Base-by-base conservation (phyloP, 768 basidiomycete species). In the Ramaria sp. region DNA sequence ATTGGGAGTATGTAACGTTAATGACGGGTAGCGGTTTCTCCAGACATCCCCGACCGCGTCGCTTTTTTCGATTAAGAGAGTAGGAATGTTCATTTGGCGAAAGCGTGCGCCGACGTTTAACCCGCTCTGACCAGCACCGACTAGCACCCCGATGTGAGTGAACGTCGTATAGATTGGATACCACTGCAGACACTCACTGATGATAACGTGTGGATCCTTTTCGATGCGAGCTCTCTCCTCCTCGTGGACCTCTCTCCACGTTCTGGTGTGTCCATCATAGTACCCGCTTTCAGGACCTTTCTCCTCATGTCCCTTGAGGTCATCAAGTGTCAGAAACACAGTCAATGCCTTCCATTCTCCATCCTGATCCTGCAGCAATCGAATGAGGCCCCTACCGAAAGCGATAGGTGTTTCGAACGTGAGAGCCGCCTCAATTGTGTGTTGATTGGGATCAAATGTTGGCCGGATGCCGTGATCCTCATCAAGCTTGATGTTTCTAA, bases 61-160 rank as follows among this genome's bases (percentile, higher is more conserved):
- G 36, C 62, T 61, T 10, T 54, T 60, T 50, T 76, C 74, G 15
- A 77, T 60, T 1, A 75, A 60, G 1, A 77, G 61, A 3, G 69
- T 52, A 0, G 61, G 63, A 9, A 75, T 69, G 9, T 68, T 60
- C 67, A 74, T 69, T n/a, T n/a, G n/a, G n/a, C n/a, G n/a, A n/a
- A n/a, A n/a, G n/a, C n/a, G n/a, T n/a, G n/a, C n/a, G n/a, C 69
- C 75, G 7, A 73, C 55, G 12, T 66, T 66, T n/a, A 77, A 61
- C 9, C 75, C 75, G 15, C 63, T 68, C 53, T 76, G 75, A 0
- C 71, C 75, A 0, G 55, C 72, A 22, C 75, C 75, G n/a, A 76
- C 73, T 73, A 45, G 9, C 15, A 39, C 24, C 10, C 7, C 20
- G 18, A 32, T 18, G 6, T 27, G 3, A 44, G 6, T 27, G 3